These are phyloP conservation scores for Oropetium thomaeum DNA, from an alignment of 176 grass and related monocot genomes.

Conservation along the genomic window DNA sequence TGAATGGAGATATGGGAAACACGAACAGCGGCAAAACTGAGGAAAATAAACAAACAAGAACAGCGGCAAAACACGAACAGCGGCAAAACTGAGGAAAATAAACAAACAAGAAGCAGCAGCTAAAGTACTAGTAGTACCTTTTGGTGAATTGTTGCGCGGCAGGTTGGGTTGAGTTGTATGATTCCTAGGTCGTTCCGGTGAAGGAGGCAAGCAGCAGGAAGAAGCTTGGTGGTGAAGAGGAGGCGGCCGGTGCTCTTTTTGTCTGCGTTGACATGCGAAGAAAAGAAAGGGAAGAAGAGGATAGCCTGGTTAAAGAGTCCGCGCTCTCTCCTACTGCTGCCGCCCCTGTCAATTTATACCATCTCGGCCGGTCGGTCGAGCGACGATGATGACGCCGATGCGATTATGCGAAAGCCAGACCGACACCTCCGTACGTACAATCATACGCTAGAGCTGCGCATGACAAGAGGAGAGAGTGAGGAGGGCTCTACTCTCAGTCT, in stretches of 20 bases:
- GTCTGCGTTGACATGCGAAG: slow-evolving; percentile 35
- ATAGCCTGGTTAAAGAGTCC: background rate
- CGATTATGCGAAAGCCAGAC: background rate
- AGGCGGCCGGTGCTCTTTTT: slow-evolving; percentile 3
- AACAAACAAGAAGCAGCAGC: background rate
- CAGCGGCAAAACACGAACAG: background rate
- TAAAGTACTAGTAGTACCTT: background rate
- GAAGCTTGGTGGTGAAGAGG: background rate
- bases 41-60: background rate
- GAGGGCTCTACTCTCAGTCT: too few species aligned
- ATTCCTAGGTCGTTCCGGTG: background rate
- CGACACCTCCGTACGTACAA: background rate
- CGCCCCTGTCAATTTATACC: slow-evolving; percentile 24
- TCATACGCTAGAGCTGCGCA: background rate
- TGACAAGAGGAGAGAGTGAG: background rate
- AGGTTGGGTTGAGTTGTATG: background rate
- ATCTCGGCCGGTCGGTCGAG: too few species aligned
- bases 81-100: too few species aligned
- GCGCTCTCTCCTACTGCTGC: background rate
- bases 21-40: background rate
- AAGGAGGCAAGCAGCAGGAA: background rate
- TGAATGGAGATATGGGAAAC: background rate
- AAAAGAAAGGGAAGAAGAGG: background rate
- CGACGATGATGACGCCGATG: background rate
- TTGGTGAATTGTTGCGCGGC: background rate